Conservation (phyloP, 352 stramenopile genomes). For the Albugo candida region DNA sequence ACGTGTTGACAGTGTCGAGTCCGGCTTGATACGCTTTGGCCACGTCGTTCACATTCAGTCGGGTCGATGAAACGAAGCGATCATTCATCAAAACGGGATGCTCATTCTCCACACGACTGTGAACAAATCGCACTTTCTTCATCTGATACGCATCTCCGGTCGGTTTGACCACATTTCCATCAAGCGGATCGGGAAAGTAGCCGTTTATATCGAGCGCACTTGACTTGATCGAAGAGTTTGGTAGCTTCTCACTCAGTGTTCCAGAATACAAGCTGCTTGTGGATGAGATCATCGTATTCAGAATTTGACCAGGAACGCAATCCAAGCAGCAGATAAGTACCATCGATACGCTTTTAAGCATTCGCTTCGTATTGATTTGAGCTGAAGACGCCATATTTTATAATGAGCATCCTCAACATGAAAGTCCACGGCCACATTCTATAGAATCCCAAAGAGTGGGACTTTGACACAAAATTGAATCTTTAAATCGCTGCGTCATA, state of each 20-base stretch:
- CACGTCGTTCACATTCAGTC: slow-evolving; percentile 5
- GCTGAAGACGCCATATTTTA: too few relatives aligned
- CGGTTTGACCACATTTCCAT: slow-evolving; percentile 1
- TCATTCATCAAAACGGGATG: slow-evolving; percentile 6
- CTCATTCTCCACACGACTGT: slow-evolving; percentile 9
- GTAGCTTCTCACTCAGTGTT: neutral
- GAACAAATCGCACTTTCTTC: slow-evolving; percentile 9
- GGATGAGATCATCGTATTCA: neutral
- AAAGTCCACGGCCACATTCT: too few relatives aligned
- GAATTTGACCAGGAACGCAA: neutral
- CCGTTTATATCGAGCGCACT: neutral
- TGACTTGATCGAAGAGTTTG: neutral
- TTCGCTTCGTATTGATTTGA: too few relatives aligned
- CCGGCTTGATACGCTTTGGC: slow-evolving; percentile 6
- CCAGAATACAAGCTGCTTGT: neutral
- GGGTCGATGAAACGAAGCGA: slow-evolving; percentile 7
- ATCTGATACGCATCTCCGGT: slow-evolving; percentile 8
- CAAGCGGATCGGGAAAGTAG: neutral
- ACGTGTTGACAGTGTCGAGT: slow-evolving; percentile 17
- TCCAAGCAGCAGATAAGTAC: too few relatives aligned
- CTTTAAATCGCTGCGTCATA: too few relatives aligned
- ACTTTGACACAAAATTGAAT: too few relatives aligned
- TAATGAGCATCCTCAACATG: too few relatives aligned
- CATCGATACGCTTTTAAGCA: too few relatives aligned
- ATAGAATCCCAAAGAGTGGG: too few relatives aligned